Base-by-base conservation (phyloP, 2,329 filamentous ascomycete genomes). In the Aureobasidium sp. region DNA sequence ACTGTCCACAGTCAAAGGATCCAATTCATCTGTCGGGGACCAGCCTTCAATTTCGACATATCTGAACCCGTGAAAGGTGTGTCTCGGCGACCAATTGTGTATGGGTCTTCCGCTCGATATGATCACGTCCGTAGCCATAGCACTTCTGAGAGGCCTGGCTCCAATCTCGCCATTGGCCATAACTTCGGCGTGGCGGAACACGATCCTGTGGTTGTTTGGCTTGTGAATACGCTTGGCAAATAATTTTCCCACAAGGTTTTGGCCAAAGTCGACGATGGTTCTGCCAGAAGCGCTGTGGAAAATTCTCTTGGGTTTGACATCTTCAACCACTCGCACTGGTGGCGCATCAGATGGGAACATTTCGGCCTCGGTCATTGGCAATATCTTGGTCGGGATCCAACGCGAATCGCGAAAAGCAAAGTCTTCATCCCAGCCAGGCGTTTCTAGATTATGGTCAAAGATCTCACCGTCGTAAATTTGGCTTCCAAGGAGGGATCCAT, bases 231-330 rank as follows among this genome's bases (percentile, higher is more conserved):
- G 40, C 1, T 38, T 67, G 10, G 80, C 58, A 0, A 65, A 64
- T 1, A 80, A 53, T 58, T 70, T 70, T 1, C 79, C 79, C 0
- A 80, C 78, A 0, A 81, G 64, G 57, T 82, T 81, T 59, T 82
- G 78, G 1, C 78, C 78, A 61, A 81, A 81, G 57, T 82, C 78
- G 27, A 81, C 55, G 1, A 80, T 64, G 0, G 66, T 73, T 58
- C 77, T 77, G 4, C 75, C 74, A 0, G 71, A 70, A 0, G 68
- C 64, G 0, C 70, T 68, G 3, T 35, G 60, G 24, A 68, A 61
- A 6, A 70, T 62, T 1, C 62, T 44, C 3, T 56, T 44, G 0
- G 68, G 63, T 19, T 58, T 60, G 29, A 67, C 35, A 25, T 56
- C 59, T 56, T 71, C 61, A 0, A 64, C 64, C 4, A 64, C 60